Conservation (phyloP, 2,329 filamentous ascomycete species). For the Trichophyton benhamiae region DNA sequence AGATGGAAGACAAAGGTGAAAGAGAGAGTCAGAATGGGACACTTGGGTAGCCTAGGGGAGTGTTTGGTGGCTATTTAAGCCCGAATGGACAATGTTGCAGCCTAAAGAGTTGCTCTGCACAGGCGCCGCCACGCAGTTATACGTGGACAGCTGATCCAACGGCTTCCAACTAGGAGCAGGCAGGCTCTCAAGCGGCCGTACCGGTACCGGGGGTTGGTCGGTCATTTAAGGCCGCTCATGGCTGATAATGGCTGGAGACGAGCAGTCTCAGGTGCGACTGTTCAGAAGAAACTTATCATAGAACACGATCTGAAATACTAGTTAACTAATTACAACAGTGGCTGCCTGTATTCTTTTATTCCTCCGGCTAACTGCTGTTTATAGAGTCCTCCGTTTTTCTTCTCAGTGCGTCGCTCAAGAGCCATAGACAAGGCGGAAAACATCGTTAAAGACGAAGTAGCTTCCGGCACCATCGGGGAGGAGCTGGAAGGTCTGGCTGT, state of each 20-base stretch:
- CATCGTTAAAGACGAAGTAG: slow-evolving; percentile 86
- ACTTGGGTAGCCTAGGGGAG: background rate
- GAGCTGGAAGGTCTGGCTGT: slow-evolving; percentile 81
- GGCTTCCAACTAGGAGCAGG: background rate
- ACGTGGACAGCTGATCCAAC: background rate
- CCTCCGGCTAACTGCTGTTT: background rate
- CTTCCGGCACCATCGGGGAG: slow-evolving; percentile 51
- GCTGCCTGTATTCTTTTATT: background rate
- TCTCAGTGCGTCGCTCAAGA: background rate
- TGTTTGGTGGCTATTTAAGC: background rate
- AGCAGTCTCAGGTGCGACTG: background rate
- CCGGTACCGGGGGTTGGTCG: no score
- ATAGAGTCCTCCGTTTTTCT: background rate
- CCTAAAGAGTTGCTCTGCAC: background rate
- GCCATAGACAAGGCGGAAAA: slow-evolving; percentile 71
- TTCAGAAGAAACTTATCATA: background rate
- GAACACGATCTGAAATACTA: background rate
- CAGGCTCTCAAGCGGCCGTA: no score
- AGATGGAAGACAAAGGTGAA: no score
- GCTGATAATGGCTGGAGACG: background rate
- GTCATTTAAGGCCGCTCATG: no score
- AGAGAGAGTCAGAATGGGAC: no score
- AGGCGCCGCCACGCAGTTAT: background rate
- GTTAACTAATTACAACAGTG: background rate
- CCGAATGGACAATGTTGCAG: background rate